Conservation (phyloP, 2,329 filamentous ascomycete genomes). For the Myriosclerotinia scirpicola region DNA sequence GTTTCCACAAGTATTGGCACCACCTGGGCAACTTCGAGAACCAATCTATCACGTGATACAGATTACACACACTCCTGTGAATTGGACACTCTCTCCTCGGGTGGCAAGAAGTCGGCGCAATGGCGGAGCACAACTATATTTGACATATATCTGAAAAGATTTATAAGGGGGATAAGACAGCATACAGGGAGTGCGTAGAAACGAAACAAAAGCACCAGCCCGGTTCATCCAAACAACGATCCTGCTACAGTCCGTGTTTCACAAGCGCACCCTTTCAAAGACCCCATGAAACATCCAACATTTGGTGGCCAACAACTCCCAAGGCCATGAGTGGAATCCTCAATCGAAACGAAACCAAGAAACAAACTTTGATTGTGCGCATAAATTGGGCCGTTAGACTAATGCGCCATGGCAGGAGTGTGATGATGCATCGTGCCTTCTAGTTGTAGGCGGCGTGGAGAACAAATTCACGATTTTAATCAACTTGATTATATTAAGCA, state of each 20-base stretch:
- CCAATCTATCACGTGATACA: background rate
- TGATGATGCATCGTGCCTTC: constrained; percentile 1
- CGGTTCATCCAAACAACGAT: constrained; percentile 20
- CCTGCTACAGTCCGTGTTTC: constrained; percentile 19
- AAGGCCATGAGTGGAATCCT: no score
- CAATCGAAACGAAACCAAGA: constrained; percentile 9
- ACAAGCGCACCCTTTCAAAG: constrained; percentile 1
- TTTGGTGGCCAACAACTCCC: background rate
- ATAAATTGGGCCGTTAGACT: background rate
- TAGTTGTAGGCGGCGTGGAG: background rate
- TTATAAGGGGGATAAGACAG: background rate
- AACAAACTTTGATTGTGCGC: constrained; percentile 1
- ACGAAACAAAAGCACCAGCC: background rate
- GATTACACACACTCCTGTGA: background rate
- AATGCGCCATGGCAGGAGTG: background rate
- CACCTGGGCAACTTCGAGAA: no score
- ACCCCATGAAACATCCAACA: constrained; percentile 19
- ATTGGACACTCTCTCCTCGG: background rate
- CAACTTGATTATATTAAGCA: background rate
- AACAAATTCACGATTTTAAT: background rate
- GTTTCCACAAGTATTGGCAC: no score
- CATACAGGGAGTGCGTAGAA: background rate
- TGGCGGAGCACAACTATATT: background rate
- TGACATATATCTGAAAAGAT: background rate
- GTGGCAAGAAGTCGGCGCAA: background rate